Conservation (phyloP, 441 rosid genomes). For the Theobroma grandiflorum region DNA sequence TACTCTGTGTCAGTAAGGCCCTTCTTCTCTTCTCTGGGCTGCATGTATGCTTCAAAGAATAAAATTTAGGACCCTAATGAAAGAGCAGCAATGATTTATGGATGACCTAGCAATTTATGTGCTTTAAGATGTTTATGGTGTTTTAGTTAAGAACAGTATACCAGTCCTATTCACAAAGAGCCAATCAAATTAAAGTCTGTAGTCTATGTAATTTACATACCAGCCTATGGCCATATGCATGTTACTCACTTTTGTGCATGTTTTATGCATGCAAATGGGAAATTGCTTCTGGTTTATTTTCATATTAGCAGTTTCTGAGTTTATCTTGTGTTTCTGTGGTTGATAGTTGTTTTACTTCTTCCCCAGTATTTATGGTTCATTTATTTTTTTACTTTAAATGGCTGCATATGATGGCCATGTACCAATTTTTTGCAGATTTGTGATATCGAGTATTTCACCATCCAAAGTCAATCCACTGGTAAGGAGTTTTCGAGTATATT, state of each 20-base stretch:
- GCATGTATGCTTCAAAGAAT: not conserved
- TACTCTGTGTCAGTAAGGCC: not conserved
- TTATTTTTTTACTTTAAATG: not conserved
- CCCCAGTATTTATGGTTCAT: not conserved
- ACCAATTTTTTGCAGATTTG: slow-evolving; percentile 56
- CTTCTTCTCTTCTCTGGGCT: not conserved
- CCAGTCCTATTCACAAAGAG: not conserved
- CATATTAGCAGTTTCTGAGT: too few species aligned
- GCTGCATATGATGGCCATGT: not conserved
- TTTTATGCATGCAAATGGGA: not conserved
- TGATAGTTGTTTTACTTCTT: too few species aligned
- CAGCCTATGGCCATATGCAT: not conserved
- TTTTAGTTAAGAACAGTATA: not conserved
- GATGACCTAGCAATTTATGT: not conserved
- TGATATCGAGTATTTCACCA: slow-evolving; percentile 82
- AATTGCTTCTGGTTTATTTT: not conserved
- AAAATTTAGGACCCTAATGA: not conserved
- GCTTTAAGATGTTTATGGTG: not conserved
- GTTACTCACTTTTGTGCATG: not conserved
- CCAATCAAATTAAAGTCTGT: not conserved
- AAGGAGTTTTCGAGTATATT: slow-evolving; percentile 29
- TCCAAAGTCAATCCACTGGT: slow-evolving; percentile 75
- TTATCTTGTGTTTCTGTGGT: too few species aligned
- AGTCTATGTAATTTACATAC: not conserved
- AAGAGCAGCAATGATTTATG: not conserved